phyloP scores from a whole-genome alignment of 106 monocot genomes.

The Allium sativum region DNA sequence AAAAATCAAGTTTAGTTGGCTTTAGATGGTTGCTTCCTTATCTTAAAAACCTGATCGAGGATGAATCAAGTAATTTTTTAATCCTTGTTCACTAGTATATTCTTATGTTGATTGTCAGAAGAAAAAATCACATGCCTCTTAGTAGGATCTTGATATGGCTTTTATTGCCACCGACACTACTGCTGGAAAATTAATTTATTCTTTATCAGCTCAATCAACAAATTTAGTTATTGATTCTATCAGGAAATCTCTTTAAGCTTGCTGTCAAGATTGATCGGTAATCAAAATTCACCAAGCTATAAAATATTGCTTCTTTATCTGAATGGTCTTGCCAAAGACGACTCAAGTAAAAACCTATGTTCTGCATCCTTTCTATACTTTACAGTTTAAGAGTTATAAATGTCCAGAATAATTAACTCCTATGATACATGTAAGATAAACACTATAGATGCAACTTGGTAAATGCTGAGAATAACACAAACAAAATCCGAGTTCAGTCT shows the following conservation, averaged over 20 bases:
- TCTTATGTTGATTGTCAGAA: no score
- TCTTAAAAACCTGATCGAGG: no score
- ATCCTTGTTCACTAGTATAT: no score
- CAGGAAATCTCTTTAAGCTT: slow-evolving; percentile 7
- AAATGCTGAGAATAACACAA: background rate
- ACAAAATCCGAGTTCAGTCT: background rate
- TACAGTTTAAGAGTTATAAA: background rate
- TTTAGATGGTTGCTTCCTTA: no score
- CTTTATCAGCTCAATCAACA: background rate
- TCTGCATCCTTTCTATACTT: background rate
- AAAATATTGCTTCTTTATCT: slow-evolving; percentile 5
- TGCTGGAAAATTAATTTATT: background rate
- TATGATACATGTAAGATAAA: background rate
- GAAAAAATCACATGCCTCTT: no score
- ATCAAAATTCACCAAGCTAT: slow-evolving; percentile 3
- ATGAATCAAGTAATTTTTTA: no score
- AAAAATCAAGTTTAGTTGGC: no score
- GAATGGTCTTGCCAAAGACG: slow-evolving; percentile 4
- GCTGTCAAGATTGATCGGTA: background rate
- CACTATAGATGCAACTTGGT: background rate
- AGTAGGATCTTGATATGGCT: background rate
- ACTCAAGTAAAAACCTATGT: slow-evolving; percentile 3
- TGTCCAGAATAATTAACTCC: background rate
- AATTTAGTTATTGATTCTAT: background rate
- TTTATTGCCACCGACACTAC: background rate